Percentiles rank a stretch among this genome's conserved stretches.
These are phyloP conservation scores for Oropetium thomaeum DNA, from an alignment of 176 grass and related monocot genomes.

Conservation along the genomic window DNA sequence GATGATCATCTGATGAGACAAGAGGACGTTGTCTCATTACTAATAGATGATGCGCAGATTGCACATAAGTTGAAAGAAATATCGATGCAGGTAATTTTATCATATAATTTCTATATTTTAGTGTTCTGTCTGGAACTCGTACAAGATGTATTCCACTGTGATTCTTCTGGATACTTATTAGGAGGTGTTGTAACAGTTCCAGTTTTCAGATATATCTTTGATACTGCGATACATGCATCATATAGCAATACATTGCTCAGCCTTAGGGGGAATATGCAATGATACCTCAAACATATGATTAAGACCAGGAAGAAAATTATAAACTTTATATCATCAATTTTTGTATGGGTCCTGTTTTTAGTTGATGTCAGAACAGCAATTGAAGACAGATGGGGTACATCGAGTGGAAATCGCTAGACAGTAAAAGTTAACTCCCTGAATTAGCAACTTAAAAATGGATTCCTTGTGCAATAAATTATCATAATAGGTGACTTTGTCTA, in stretches of 20 bases:
- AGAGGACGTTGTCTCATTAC: slow-evolving; percentile 97
- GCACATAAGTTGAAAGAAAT: slow-evolving; percentile 95
- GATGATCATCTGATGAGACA: slow-evolving; percentile 87
- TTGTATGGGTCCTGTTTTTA: neutral
- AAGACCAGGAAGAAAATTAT: neutral
- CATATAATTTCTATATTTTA: slow-evolving; percentile 25
- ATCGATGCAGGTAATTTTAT: slow-evolving; percentile 70
- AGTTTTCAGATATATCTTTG: neutral
- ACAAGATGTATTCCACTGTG: neutral
- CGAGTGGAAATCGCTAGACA: neutral
- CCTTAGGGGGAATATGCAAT: neutral
- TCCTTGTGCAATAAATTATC: too few species aligned
- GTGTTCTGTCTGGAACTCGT: neutral
- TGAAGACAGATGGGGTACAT: too few species aligned
- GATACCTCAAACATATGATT: neutral
- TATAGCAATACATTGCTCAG: neutral
- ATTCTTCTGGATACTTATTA: neutral
- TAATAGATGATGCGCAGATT: slow-evolving; percentile 86
- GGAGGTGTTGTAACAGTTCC: neutral
- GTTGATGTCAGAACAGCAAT: neutral
- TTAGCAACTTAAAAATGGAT: too few species aligned
- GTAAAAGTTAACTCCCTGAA: neutral
- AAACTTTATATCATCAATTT: neutral
- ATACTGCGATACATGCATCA: neutral
- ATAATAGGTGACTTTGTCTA: too few species aligned